Evolutionary conservation across 2,329 filamentous ascomycete genomes (phyloP), one percentile per base, ranked within the genome.

Genomic region (Pestalotiopsis sp.): DNA sequence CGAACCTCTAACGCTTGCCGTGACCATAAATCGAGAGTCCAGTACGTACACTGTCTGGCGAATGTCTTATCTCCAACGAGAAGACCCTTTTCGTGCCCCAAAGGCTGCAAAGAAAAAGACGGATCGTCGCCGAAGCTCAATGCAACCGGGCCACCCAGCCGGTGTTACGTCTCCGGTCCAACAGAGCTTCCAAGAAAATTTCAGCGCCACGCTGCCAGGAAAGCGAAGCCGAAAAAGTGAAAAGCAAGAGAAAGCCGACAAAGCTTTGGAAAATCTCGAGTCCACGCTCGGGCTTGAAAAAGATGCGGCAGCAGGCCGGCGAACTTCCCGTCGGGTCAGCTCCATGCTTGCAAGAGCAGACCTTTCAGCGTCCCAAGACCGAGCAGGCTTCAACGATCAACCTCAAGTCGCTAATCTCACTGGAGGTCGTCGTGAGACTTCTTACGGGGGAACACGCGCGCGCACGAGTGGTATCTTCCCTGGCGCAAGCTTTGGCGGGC

Each of bases 321-420:
- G 89, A 69, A 89, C 88, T 70, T 91, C 89, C 20, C 90, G 96
- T 58, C 89, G 96, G 64, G 92, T 98, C 31, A 99, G 96, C 82
- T 98, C 95, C 17, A 88, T 97, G 81, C 85, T 98, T 66, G 95
- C 95, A 17, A 88, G 95, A 75, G 92, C 93, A 39, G 95, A 98
- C 77, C 83, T 98, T 23, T 95, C 93, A 0, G 91, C 93, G 11
- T 96, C 92, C 17, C 93, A 95, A 72, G 94, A 97, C 73, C 88
- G 93, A 74, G 86, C 91, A 1, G 87, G 91, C n/a, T 97, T 97
- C 76, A 87, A 90, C 36, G 94, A 97, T 63, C 88, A 86, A 77
- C 80, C 77, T 72, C 84, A 78, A 2, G 76, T 81, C 9, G 74
- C 81, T 9, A 79, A 77, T 12, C 79, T 82, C 66, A 77, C 77